Base-by-base conservation (phyloP, 768 basidiomycete genomes). In the Cyathus striatus region DNA sequence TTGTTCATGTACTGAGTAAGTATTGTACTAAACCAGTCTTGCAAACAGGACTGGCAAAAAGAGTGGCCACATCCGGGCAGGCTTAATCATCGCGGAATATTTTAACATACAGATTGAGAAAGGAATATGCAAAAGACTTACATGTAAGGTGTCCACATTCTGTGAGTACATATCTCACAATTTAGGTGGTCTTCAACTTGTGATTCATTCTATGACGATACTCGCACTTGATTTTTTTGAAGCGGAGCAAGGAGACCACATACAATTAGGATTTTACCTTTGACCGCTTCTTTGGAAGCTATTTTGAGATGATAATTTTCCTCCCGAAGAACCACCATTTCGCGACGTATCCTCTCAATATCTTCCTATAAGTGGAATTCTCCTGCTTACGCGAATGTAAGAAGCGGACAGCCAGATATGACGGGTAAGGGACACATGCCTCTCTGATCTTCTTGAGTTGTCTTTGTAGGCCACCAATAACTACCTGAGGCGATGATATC, bases 61-160 rank as follows among this genome's bases (percentile, higher is more conserved):
- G 77, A 75, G 58, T 89, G 86, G 2, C 86, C 86, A 42, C 86
- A 89, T 30, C 70, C 71, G 5, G 75, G 60, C 17, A 88, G 66
- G 4, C 85, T 87, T 50, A 46, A 25, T 50, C 41, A 21, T 20
- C 26, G 38, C 10, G 22, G 17, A 36, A 14, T 6, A 38, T 6
- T 23, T 22, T 30, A 2, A 36, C 12, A 12, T 23, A 41, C 32
- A 42, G 49, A 41, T 24, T 17, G 20, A 44, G 10, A 35, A 23
- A 21, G 6, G 65, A 82, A 32, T 50, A n/a, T n/a, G n/a, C n/a
- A 9, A 30, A 30, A 9, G 7, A 36, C 35, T 36, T 9, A 86
- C 85, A 73, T 68, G 50, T 76, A 82, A 1, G 86, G 85, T 6
- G 65, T 64, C 80, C 81, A 84, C 76, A 87, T 78, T 44, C 70